Evolutionary conservation across 2,329 filamentous ascomycete genomes (phyloP).

Genomic region (Claviceps sp.): DNA sequence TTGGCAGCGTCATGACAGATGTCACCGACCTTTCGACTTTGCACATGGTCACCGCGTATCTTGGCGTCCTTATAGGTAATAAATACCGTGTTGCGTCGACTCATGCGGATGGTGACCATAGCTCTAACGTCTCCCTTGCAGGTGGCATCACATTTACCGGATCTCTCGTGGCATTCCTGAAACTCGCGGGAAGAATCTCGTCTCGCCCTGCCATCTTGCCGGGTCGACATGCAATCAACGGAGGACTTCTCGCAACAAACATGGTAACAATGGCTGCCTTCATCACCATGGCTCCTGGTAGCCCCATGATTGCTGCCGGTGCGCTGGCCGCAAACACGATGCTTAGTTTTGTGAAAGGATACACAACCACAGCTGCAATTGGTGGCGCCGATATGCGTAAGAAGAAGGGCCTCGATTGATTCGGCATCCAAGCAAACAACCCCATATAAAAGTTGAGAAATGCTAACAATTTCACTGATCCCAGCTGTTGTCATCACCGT

Average conservation of each 20-base stretch:
- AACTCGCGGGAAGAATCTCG: slow-evolving; percentile 71
- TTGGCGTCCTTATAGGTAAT: slow-evolving; percentile 67
- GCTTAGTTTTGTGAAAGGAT: slow-evolving; percentile 75
- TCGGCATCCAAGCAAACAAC: background rate
- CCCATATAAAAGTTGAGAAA: background rate
- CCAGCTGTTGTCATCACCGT: slow-evolving; percentile 73
- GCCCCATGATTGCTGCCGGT: slow-evolving; percentile 63
- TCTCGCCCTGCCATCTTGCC: slow-evolving; percentile 61
- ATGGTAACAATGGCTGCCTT: slow-evolving; percentile 75
- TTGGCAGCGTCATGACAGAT: slow-evolving; percentile 71
- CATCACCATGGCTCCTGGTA: slow-evolving; percentile 66
- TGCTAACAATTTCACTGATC: slow-evolving; percentile 5
- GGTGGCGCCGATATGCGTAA: slow-evolving; percentile 83
- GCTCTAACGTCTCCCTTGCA: slow-evolving; percentile 10
- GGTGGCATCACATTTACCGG: slow-evolving; percentile 81
- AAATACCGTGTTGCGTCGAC: background rate
- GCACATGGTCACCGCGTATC: slow-evolving; percentile 74
- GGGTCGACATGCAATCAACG: slow-evolving; percentile 64
- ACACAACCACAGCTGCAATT: slow-evolving; percentile 76
- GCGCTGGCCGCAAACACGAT: slow-evolving; percentile 64
- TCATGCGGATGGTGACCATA: too few relatives aligned
- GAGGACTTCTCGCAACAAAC: slow-evolving; percentile 60
- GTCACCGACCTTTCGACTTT: slow-evolving; percentile 59
- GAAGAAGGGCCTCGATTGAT: slow-evolving; percentile 4
- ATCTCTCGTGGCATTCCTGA: slow-evolving; percentile 79